Percentiles rank a stretch among this genome's conserved stretches.
These are phyloP conservation scores for Backusella psychrophila DNA, from an alignment of 192 early-diverging fungal genomes.

Conservation along the genomic window DNA sequence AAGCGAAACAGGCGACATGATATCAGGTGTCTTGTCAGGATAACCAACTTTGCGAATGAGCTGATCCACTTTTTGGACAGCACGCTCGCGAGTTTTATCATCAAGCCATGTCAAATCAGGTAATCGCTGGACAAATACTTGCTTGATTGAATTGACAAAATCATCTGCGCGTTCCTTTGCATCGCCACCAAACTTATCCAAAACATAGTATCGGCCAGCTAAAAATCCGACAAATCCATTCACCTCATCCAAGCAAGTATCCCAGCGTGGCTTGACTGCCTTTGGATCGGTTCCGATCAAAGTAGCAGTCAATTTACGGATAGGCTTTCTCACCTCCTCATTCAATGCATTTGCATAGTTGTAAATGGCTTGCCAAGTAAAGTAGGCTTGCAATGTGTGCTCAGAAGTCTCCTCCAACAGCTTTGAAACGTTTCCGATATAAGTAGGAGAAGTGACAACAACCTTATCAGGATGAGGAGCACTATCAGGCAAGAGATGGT, in stretches of 20 bases:
- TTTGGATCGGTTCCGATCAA: conserved; percentile 47
- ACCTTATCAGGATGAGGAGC: conserved; percentile 29
- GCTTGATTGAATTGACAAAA: conserved; percentile 42
- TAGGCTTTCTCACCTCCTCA: conserved; percentile 40
- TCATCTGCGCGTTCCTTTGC: conserved; percentile 48
- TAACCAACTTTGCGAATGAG: conserved; percentile 49
- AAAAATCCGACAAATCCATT: conserved; percentile 37
- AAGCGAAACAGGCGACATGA: conserved; percentile 38
- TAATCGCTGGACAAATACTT: conserved; percentile 37
- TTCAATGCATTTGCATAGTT: conserved; percentile 34
- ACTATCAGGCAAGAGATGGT: conserved; percentile 25
- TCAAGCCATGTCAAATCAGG: conserved; percentile 47
- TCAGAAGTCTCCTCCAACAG: conserved; percentile 36
- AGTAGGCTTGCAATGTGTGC: conserved; percentile 45
- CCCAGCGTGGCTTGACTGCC: conserved; percentile 46
- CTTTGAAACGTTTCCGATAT: conserved; percentile 26
- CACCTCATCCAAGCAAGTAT: conserved; percentile 38
- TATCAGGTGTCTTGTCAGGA: conserved; percentile 36
- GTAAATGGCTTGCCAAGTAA: conserved; percentile 49
- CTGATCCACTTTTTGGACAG: conserved; percentile 40
- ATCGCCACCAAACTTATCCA: conserved; percentile 42
- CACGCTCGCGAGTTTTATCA: conserved; percentile 36
- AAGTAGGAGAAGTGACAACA: conserved; percentile 30
- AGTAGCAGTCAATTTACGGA: conserved; percentile 30
- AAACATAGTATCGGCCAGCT: conserved; percentile 44